Conservation (phyloP, 2,329 filamentous ascomycete genomes). For the Chaetoscypha palmicola region DNA sequence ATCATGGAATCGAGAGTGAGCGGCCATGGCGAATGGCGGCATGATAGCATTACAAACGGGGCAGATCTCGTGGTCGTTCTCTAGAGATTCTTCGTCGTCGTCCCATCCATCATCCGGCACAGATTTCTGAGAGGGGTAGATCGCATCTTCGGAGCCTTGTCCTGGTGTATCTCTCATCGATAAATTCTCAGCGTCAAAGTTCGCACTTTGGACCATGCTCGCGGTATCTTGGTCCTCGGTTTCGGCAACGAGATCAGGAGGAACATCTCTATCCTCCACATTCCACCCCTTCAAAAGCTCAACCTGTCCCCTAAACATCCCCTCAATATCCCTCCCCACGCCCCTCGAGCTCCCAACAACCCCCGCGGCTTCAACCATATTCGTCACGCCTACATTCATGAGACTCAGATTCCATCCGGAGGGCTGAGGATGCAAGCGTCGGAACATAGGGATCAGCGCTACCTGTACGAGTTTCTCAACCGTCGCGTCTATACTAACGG, state of each 20-base stretch:
- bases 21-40: conserved; percentile 42
- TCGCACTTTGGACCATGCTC: no score
- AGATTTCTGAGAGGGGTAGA: conserved; percentile 21
- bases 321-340: conserved; percentile 67
- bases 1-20: conserved; percentile 42
- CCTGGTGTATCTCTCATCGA: no score
- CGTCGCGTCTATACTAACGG: conserved; percentile 49
- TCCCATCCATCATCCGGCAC: conserved; percentile 22
- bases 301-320: conserved; percentile 76
- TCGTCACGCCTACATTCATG: conserved; percentile 80
- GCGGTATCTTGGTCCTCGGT: not conserved
- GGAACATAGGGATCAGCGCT: conserved; percentile 63
- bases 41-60: conserved; percentile 38
- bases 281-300: conserved; percentile 61
- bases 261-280: conserved; percentile 40
- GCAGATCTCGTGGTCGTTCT: conserved; percentile 32
- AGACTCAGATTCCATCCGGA: conserved; percentile 71
- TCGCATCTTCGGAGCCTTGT: conserved; percentile 25
- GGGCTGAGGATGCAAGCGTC: conserved; percentile 59
- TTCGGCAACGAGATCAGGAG: conserved; percentile 20
- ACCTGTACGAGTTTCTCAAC: conserved; percentile 66
- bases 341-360: conserved; percentile 36
- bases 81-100: conserved; percentile 26
- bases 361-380: conserved; percentile 65
- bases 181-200: no score